A percentile compares a stretch with the other conserved stretches of the same genome.
These are phyloP conservation scores for Puccinia polysora DNA, from an alignment of 1,284 basidiomycete genomes.

Conservation along the genomic window DNA sequence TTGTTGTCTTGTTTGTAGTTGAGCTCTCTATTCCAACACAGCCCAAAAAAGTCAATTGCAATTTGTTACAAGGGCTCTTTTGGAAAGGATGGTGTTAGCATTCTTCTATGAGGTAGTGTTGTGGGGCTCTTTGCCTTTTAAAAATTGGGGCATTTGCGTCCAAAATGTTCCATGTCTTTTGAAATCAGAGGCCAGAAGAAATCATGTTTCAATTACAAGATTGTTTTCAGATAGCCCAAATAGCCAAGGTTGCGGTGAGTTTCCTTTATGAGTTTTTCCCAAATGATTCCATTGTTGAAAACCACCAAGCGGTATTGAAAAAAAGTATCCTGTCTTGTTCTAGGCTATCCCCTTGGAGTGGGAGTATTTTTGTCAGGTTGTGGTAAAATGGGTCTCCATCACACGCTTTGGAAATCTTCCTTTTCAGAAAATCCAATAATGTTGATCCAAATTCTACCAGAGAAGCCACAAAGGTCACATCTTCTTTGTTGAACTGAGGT, in stretches of 20 bases:
- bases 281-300: slow-evolving; percentile 46
- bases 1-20: too few relatives aligned
- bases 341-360: background rate
- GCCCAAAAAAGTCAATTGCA: background rate
- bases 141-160: too few relatives aligned
- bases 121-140: slow-evolving; percentile 42
- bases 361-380: slow-evolving; percentile 45
- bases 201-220: slow-evolving; percentile 52
- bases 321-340: slow-evolving; percentile 50
- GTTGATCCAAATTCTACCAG: background rate
- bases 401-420: slow-evolving; percentile 51
- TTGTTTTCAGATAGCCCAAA: slow-evolving; percentile 55
- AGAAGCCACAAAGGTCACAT: background rate
- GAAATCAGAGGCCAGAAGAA: too few relatives aligned
- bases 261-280: slow-evolving; percentile 49
- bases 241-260: slow-evolving; percentile 54
- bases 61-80: slow-evolving; percentile 39
- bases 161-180: too few relatives aligned
- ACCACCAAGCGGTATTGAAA: slow-evolving; percentile 52
- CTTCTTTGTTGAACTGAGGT: background rate
- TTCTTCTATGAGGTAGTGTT: background rate
- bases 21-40: too few relatives aligned
- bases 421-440: slow-evolving; percentile 44
- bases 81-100: slow-evolving; percentile 31
- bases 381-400: slow-evolving; percentile 49